Conservation (phyloP, 2,329 filamentous ascomycete genomes). For the Exophiala alcalophila region DNA sequence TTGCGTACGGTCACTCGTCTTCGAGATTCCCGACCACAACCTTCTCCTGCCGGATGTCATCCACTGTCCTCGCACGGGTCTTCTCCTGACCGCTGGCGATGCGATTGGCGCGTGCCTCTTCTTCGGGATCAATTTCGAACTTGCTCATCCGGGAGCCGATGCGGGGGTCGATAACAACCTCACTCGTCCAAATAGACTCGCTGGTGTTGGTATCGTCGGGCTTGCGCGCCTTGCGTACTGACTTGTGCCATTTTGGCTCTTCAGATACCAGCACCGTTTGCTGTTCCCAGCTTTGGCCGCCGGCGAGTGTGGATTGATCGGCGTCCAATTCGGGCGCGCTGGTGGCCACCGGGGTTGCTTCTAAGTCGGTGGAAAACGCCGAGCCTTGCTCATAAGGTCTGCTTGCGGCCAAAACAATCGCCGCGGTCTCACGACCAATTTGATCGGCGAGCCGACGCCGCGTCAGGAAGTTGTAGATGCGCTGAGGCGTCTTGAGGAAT, state of each 20-base stretch:
- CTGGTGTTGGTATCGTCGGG: constrained; percentile 48
- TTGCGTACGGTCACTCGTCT: constrained; percentile 9
- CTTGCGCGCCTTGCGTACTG: constrained; percentile 58
- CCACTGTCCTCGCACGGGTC: constrained; percentile 43
- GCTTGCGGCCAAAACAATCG: constrained; percentile 64
- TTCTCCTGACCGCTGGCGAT: constrained; percentile 66
- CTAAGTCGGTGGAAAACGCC: constrained; percentile 25
- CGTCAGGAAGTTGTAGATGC: constrained; percentile 84
- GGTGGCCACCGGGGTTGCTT: constrained; percentile 31
- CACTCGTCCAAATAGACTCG: constrained; percentile 73
- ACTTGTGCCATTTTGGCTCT: constrained; percentile 81
- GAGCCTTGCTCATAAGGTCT: constrained; percentile 41
- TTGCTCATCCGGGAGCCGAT: constrained; percentile 76
- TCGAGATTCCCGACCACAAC: constrained; percentile 40
- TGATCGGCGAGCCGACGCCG: constrained; percentile 77
- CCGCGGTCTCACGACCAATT: constrained; percentile 82
- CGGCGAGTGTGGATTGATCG: constrained; percentile 33
- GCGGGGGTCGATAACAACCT: constrained; percentile 71
- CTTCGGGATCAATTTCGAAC: constrained; percentile 67
- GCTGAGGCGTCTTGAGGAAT: constrained; percentile 82
- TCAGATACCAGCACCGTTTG: constrained; percentile 64
- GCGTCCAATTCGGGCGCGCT: constrained; percentile 51
- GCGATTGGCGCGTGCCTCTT: constrained; percentile 63
- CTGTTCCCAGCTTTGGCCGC: constrained; percentile 57
- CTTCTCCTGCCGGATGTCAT: constrained; percentile 41